Percentiles rank a stretch among this genome's conserved stretches.
Conservation (phyloP, 371 early-diverging fungal genomes). For the Mucor piriformis region DNA sequence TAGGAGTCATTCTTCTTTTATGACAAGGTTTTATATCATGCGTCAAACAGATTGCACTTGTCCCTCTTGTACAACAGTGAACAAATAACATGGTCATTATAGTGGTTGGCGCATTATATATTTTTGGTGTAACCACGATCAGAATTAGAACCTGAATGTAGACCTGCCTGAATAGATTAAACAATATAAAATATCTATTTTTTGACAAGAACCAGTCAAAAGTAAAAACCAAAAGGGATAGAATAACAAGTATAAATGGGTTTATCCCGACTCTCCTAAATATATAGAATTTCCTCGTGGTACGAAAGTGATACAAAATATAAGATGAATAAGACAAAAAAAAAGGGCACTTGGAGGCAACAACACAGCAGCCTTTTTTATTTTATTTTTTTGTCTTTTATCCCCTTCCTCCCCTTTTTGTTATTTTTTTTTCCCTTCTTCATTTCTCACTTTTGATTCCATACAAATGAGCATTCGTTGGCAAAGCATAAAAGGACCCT, state of each 20-base stretch:
- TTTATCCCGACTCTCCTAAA: conserved; percentile 13
- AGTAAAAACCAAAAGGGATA: conserved; percentile 9
- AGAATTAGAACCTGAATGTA: no score
- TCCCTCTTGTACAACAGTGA: no score
- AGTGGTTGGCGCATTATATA: no score
- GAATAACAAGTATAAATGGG: not conserved
- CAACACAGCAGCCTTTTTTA: no score
- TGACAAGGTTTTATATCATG: no score
- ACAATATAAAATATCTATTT: no score
- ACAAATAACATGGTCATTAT: no score
- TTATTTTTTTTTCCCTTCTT: not conserved
- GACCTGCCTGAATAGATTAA: no score
- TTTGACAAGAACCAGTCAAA: not conserved
- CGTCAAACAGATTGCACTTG: no score
- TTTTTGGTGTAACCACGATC: no score
- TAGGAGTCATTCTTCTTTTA: no score
- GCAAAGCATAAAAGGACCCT: conserved; percentile 27
- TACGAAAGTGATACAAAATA: conserved; percentile 24
- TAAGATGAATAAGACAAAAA: conserved; percentile 3
- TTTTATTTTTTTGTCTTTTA: not conserved
- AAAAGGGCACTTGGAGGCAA: not conserved
- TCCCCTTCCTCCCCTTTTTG: not conserved
- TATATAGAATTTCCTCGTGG: conserved; percentile 18
- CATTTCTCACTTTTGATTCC: not conserved
- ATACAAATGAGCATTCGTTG: not conserved